Percentiles rank a stretch among this genome's conserved stretches.
These are phyloP conservation scores for Aspergillus thermomutatus DNA, from an alignment of 2,329 filamentous ascomycete genomes.

Conservation along the genomic window DNA sequence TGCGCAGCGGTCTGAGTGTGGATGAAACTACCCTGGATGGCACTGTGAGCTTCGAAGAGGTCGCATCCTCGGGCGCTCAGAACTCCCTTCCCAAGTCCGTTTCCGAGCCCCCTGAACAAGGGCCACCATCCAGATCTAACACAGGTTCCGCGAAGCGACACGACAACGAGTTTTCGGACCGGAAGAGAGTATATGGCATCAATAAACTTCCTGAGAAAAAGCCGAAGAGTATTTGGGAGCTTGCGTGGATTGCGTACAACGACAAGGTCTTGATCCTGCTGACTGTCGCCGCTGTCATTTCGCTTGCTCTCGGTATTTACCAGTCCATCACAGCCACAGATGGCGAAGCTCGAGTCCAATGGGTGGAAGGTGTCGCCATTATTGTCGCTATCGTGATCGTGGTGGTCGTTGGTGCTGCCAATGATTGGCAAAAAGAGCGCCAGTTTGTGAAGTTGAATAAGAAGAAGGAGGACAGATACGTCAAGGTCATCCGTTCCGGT, in stretches of 20 bases:
- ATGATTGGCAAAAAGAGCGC: constrained; percentile 78
- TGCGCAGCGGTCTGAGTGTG: constrained; percentile 62
- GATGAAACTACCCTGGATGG: constrained; percentile 66
- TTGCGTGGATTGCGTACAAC: constrained; percentile 79
- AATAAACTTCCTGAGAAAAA: constrained; percentile 68
- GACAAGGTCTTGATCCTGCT: constrained; percentile 75
- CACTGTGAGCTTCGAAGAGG: constrained; percentile 67
- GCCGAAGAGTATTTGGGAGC: constrained; percentile 64
- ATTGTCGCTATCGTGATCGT: constrained; percentile 74
- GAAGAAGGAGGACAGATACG: constrained; percentile 71
- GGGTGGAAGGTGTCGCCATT: constrained; percentile 79
- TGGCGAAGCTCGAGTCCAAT: constrained; percentile 61
- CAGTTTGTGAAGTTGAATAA: constrained; percentile 77
- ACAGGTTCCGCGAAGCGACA: constrained; percentile 18
- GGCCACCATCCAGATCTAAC: constrained; percentile 7
- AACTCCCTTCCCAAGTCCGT: constrained; percentile 27
- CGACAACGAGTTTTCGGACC: constrained; percentile 54
- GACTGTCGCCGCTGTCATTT: constrained; percentile 68
- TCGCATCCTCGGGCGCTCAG: constrained; percentile 26
- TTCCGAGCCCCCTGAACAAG: constrained; percentile 13
- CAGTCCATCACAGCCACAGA: constrained; percentile 61
- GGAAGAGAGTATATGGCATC: constrained; percentile 66
- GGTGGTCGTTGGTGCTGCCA: constrained; percentile 71
- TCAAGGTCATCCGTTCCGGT: constrained; percentile 75
- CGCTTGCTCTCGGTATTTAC: constrained; percentile 70